Conservation (phyloP, 768 basidiomycete species). For the Macrolepiota dolichaula region DNA sequence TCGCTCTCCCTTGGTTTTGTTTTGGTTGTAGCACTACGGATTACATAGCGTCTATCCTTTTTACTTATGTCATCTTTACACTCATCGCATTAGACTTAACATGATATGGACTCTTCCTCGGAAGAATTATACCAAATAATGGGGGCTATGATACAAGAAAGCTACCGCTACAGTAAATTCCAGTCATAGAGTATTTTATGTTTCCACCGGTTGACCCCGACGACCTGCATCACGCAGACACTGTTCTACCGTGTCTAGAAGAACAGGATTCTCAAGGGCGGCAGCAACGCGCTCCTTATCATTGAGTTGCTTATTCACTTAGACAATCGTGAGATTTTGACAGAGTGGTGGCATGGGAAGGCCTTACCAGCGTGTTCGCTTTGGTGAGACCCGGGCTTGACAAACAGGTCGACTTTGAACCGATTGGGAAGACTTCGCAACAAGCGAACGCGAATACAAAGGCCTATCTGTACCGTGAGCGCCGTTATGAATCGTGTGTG, state of each 20-base stretch:
- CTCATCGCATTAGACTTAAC: background rate
- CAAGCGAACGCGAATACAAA: constrained; percentile 93
- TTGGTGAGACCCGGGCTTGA: constrained; percentile 95
- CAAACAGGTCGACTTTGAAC: constrained; percentile 91
- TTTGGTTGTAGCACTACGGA: constrained; percentile 8
- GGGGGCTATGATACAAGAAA: background rate
- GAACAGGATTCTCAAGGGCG: constrained; percentile 86
- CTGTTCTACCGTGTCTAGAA: constrained; percentile 86
- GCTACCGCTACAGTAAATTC: background rate
- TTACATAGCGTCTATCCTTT: background rate
- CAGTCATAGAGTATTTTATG: background rate
- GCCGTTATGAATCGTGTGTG: background rate
- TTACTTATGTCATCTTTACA: background rate
- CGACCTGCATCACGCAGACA: constrained; percentile 35
- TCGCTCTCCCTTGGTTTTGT: background rate
- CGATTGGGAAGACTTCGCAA: constrained; percentile 86
- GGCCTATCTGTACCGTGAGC: constrained; percentile 43
- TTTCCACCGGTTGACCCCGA: constrained; percentile 18
- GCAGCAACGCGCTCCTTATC: constrained; percentile 99
- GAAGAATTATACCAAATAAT: background rate
- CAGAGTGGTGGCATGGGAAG: background rate
- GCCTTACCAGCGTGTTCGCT: constrained; percentile 82
- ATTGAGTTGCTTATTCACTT: constrained; percentile 98
- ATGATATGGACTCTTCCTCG: background rate
- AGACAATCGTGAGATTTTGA: background rate